Base-by-base conservation (phyloP, 345 rosid species). In the Psidium guajava region DNA sequence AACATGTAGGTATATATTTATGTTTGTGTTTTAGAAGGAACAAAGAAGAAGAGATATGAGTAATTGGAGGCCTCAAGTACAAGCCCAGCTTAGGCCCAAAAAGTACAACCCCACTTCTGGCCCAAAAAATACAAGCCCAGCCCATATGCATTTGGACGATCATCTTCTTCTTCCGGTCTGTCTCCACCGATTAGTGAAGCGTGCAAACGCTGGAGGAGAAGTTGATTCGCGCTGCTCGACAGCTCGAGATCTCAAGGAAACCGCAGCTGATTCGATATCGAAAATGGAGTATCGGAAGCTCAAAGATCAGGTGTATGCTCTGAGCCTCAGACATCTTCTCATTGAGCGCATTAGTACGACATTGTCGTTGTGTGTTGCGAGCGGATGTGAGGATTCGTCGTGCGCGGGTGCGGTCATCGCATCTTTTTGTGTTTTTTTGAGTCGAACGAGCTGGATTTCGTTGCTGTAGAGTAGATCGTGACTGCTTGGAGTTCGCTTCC, bases 221-320 rank as follows among this genome's bases (percentile, higher is more conserved):
- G 57, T 53, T 12, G 57, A 82, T 25, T 27, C 3, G 83, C 58
- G 16, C 32, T 8, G 52, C 8, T 73, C 64, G 36, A 5, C 59
- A n/a, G 56, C 42, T 83, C 75, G 74, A 86, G 73, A 54, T 86
- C 82, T 14, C 54, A n/a, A 32, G 53, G 27, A 2, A 81, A 52
- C 36, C 18, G 54, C 14, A 8, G 86, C 3, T 15, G 61, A 21
- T 81, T 82, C 27, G 52, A 42, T 27, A 1, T 44, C 36, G 86
- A 27, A 36, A 89, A 95, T 96, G 98, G 98, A 96, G 87, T 92
- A 95, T 82, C 89, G 93, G 85, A 96, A 95, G 88, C 91, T 96
- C 89, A 95, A 96, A 90, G 98, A 94, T 56, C 94, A 93, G 94
- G 98, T 51, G 7, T 3, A 61, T n/a, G 13, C n/a, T 82, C n/a